These are phyloP conservation scores for Tylopilus vinaceipallidus DNA, from an alignment of 768 basidiomycete species.

Conservation along the genomic window DNA sequence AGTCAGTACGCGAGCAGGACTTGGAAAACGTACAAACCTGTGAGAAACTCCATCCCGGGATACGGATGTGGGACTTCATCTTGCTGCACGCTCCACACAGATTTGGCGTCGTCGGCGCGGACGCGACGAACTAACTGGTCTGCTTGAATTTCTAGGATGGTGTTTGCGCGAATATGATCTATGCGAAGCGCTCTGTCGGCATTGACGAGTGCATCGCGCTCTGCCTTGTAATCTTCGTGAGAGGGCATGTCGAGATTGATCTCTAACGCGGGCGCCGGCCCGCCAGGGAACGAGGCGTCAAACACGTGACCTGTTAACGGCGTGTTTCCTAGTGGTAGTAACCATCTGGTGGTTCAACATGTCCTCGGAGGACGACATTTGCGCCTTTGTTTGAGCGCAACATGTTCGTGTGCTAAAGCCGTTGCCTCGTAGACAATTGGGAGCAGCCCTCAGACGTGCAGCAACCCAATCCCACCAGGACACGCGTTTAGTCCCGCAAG, in stretches of 20 bases:
- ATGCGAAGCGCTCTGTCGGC: slow-evolving; percentile 50
- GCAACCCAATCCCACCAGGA: slow-evolving; percentile 10
- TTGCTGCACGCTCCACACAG: slow-evolving; percentile 59
- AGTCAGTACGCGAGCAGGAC: background rate
- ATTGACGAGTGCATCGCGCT: slow-evolving; percentile 31
- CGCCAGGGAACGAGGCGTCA: no score
- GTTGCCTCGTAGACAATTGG: slow-evolving; percentile 24
- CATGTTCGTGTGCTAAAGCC: slow-evolving; percentile 28
- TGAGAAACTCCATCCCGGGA: slow-evolving; percentile 79
- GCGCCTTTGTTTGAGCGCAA: slow-evolving; percentile 5
- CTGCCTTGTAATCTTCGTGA: slow-evolving; percentile 21
- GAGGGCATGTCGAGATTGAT: background rate
- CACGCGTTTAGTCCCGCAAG: slow-evolving; percentile 19
- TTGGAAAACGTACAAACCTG: slow-evolving; percentile 41
- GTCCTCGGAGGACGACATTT: slow-evolving; percentile 35
- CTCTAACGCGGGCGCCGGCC: no score
- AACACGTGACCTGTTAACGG: slow-evolving; percentile 10
- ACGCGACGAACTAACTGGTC: slow-evolving; percentile 56
- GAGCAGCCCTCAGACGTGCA: slow-evolving; percentile 8
- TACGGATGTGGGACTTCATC: slow-evolving; percentile 59
- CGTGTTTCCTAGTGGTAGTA: background rate
- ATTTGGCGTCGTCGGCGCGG: slow-evolving; percentile 49
- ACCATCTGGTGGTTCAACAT: slow-evolving; percentile 13
- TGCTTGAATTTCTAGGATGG: slow-evolving; percentile 47
- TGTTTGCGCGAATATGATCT: slow-evolving; percentile 37